These are phyloP conservation scores for Leishmania mexicana DNA, from an alignment of 208 protist genomes.

Conservation along the genomic window DNA sequence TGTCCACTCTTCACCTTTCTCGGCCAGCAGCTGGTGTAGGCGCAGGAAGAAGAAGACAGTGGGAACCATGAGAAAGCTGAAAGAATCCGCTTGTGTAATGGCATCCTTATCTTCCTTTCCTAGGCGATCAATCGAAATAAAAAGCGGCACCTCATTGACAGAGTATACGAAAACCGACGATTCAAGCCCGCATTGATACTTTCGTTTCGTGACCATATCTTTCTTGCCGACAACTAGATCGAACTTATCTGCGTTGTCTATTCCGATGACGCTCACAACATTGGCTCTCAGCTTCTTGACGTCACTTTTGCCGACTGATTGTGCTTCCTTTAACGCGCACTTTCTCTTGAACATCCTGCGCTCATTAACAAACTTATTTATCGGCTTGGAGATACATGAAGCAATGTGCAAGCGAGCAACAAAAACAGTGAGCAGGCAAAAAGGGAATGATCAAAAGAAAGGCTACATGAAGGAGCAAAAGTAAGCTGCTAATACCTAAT, in stretches of 20 bases:
- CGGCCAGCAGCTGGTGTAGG: slow-evolving; percentile 27
- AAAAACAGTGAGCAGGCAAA: not conserved
- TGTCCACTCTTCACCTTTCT: slow-evolving; percentile 28
- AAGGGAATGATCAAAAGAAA: not conserved
- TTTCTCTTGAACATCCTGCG: slow-evolving; percentile 72
- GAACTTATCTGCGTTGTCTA: slow-evolving; percentile 38
- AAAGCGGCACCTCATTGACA: slow-evolving; percentile 60
- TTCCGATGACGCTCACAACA: slow-evolving; percentile 38
- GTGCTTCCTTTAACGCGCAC: slow-evolving; percentile 45
- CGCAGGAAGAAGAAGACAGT: slow-evolving; percentile 74
- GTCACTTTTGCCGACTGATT: slow-evolving; percentile 53
- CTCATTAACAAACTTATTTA: not conserved
- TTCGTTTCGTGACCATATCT: slow-evolving; percentile 36
- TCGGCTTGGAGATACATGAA: not conserved
- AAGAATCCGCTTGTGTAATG: slow-evolving; percentile 11
- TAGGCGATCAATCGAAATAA: slow-evolving; percentile 49
- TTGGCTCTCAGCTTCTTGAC: slow-evolving; percentile 50
- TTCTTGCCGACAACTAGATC: slow-evolving; percentile 66
- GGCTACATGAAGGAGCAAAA: not conserved
- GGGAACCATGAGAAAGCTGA: slow-evolving; percentile 32
- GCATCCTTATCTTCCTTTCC: slow-evolving; percentile 30
- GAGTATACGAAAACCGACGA: slow-evolving; percentile 47
- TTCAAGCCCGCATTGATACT: slow-evolving; percentile 46
- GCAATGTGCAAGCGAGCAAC: not conserved
- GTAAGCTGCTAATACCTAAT: not conserved